Conservation (phyloP, 2,329 filamentous ascomycete genomes). For the Trichoderma pleuroti region DNA sequence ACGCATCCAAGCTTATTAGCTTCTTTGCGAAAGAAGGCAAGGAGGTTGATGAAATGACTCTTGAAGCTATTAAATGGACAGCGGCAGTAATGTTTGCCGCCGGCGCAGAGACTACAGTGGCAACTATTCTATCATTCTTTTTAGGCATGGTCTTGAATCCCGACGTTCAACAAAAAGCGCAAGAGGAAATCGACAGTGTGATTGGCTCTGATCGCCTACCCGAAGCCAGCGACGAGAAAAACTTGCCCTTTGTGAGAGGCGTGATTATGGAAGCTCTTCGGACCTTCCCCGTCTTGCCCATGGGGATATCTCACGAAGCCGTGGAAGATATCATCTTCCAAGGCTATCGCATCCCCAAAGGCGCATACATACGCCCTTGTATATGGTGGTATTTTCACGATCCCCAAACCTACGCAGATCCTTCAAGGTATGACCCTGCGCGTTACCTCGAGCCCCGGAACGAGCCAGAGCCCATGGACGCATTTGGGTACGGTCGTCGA, state of each 20-base stretch:
- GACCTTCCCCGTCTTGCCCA: neutral
- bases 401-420: slow-evolving; percentile 39
- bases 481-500: slow-evolving; percentile 12
- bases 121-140: neutral
- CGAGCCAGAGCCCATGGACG: slow-evolving; percentile 17
- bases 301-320: neutral
- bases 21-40: no score
- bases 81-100: neutral
- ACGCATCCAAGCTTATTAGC: neutral
- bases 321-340: neutral
- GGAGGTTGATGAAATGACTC: neutral
- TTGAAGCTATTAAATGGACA: neutral
- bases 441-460: slow-evolving; percentile 27
- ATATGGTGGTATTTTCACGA: neutral
- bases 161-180: neutral
- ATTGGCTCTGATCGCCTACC: neutral
- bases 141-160: neutral
- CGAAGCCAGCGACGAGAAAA: neutral
- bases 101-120: neutral
- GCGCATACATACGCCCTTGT: neutral
- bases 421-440: slow-evolving; percentile 28
- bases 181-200: slow-evolving; percentile 8
- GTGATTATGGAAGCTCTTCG: neutral
- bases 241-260: neutral
- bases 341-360: slow-evolving; percentile 4